Conservation (phyloP, 805 yeast species). For the Wickerhamiella lipophila region DNA sequence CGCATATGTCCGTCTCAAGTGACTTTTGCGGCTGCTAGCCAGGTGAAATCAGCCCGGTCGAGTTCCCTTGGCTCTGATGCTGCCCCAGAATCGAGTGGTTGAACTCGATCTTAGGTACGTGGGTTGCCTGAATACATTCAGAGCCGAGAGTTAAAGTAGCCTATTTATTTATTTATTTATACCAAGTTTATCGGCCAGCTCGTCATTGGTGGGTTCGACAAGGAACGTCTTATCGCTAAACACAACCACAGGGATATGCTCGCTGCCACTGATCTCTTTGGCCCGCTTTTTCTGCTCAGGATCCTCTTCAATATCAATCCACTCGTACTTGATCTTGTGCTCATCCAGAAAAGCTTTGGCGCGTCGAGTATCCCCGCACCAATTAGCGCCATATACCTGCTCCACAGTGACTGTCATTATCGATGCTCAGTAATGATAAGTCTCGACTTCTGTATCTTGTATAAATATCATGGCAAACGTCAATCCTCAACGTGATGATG, state of each 20-base stretch:
- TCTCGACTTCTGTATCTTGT: background rate
- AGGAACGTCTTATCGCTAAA: constrained; percentile 18
- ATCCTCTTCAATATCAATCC: constrained; percentile 19
- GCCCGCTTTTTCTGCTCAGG: constrained; percentile 19
- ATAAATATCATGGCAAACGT: background rate
- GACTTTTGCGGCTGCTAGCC: background rate
- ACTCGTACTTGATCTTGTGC: constrained; percentile 16
- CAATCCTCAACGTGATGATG: background rate
- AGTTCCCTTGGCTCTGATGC: background rate
- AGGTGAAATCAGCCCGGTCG: background rate
- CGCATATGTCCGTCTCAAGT: background rate
- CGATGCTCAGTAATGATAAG: too few relatives aligned
- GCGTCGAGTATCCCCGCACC: constrained; percentile 24
- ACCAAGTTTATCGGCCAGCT: constrained; percentile 15
- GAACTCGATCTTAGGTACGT: background rate
- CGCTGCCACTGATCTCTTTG: constrained; percentile 16
- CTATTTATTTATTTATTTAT: constrained; percentile 6
- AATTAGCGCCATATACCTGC: constrained; percentile 22
- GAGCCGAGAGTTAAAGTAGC: background rate
- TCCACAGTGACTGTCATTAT: background rate
- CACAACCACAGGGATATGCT: constrained; percentile 20
- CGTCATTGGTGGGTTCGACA: constrained; percentile 21
- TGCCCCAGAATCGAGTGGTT: background rate
- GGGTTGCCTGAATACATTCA: too few relatives aligned
- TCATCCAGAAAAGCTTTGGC: constrained; percentile 16